A percentile compares a stretch with the other conserved stretches of the same genome.
phyloP scores from a whole-genome alignment of 768 basidiomycete species.

The Collybia mongolica region DNA sequence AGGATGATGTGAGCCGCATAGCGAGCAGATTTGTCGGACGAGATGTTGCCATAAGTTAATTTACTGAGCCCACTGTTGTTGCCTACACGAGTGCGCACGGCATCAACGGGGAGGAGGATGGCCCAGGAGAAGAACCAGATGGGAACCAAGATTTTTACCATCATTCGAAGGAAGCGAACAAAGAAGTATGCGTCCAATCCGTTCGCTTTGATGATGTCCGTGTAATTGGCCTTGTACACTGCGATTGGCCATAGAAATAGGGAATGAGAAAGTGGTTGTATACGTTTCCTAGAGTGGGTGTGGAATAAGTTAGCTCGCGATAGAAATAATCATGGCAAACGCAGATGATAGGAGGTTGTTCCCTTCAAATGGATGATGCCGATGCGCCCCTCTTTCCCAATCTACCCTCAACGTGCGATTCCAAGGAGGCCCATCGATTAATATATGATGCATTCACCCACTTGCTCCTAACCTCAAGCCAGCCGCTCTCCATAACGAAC shows the following conservation, averaged over 20 bases:
- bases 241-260: conserved; percentile 67
- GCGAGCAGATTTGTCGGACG: conserved; percentile 44
- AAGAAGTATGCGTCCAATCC: conserved; percentile 94
- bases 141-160: conserved; percentile 79
- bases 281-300: conserved; percentile 48
- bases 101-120: conserved; percentile 76
- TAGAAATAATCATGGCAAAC: too few relatives aligned
- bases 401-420: too few relatives aligned
- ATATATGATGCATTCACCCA: too few relatives aligned
- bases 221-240: conserved; percentile 61
- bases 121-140: conserved; percentile 92
- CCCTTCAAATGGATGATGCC: too few relatives aligned
- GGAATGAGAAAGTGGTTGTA: conserved; percentile 45
- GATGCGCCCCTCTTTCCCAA: too few relatives aligned
- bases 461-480: too few relatives aligned
- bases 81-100: conserved; percentile 45
- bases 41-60: conserved; percentile 84
- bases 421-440: too few relatives aligned
- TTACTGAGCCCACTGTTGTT: conserved; percentile 57
- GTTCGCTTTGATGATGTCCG: conserved; percentile 62
- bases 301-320: background rate
- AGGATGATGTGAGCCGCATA: conserved; percentile 80
- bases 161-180: conserved; percentile 85
- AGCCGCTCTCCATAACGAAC: too few relatives aligned
- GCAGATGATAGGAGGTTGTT: too few relatives aligned